Conservation (phyloP, 352 stramenopile genomes). For the Pythium periplocum region DNA sequence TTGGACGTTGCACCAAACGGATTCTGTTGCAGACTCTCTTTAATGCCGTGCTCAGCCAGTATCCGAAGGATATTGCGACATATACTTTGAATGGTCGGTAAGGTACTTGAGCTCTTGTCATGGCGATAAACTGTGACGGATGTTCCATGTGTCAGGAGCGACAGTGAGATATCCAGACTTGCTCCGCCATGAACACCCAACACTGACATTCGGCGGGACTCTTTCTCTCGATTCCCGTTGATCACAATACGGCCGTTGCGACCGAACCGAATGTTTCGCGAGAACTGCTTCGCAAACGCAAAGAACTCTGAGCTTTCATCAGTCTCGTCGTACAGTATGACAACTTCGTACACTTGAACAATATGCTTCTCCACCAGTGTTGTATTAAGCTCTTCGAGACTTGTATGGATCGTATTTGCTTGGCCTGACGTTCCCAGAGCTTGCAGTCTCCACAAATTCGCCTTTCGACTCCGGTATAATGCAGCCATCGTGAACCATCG, state of each 20-base stretch:
- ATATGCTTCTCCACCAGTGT: constrained; percentile 42
- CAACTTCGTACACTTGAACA: constrained; percentile 57
- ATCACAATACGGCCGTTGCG: constrained; percentile 49
- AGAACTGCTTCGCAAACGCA: constrained; percentile 38
- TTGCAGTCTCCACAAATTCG: constrained; percentile 42
- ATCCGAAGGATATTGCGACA: constrained; percentile 41
- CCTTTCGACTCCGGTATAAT: constrained; percentile 47
- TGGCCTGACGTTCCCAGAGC: constrained; percentile 31
- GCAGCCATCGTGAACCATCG: constrained; percentile 48
- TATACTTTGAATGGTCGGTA: constrained; percentile 50
- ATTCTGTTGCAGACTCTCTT: constrained; percentile 65
- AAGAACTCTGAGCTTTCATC: constrained; percentile 18
- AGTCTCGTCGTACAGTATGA: constrained; percentile 25
- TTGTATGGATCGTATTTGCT: constrained; percentile 41
- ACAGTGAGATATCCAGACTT: constrained; percentile 30
- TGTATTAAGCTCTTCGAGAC: constrained; percentile 47
- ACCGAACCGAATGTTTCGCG: constrained; percentile 61
- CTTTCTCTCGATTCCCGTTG: neutral
- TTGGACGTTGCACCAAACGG: constrained; percentile 43
- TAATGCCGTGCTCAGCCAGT: constrained; percentile 46
- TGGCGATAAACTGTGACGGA: constrained; percentile 47
- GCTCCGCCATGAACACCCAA: too few relatives aligned
- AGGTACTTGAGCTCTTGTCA: constrained; percentile 13
- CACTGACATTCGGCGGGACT: too few relatives aligned
- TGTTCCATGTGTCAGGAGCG: constrained; percentile 28